Evolutionary conservation across 2,329 filamentous ascomycete species (phyloP), one percentile per base, ranked within the genome.

Genomic region (Corniculantispora saksenae): DNA sequence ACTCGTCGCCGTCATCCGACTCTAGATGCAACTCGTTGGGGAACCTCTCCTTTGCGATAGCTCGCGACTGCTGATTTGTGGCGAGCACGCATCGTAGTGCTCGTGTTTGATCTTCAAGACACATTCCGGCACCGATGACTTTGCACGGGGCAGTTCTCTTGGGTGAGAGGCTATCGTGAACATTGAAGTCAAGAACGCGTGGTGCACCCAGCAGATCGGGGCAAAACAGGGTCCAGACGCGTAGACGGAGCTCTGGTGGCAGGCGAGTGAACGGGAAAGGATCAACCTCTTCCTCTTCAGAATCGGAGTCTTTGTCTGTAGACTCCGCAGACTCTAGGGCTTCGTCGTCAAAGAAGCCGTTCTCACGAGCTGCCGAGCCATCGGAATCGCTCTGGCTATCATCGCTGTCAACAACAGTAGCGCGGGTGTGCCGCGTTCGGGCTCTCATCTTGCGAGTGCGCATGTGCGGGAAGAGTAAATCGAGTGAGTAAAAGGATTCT

Each of bases 31-130:
- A 66, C 15, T 72, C 66, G 27, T 81, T 68, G 0, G 79, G 79
- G 12, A 74, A 76, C 3, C 64, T 67, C 9, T 68, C 70, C 47
- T 72, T 65, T 5, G 72, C 78, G 3, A 78, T 63, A 17, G 64
- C 68, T 29, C 79, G 78, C n/a, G 76, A 77, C 66, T 80, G 77
- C 9, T 71, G 68, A 45, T 78, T 71, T 10, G 76, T 71, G 1
- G 77, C 73, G 38, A 79, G 67, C 17, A 80, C 66, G 4, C 67
- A 64, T 9, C 77, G 74, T 1, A 74, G 61, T 2, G 68, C 57
- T 23, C 63, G 65, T 0, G 76, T 80, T n/a, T 74, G 72, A 4
- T 72, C 67, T 0, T 67, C 65, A 0, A 79, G 70, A 3, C 61
- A 67, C 1, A 67, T 19, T 7, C 71, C 69, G 6, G 76, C 71